phyloP scores from a whole-genome alignment of 1,284 basidiomycete genomes.

The Naganishia sp. region DNA sequence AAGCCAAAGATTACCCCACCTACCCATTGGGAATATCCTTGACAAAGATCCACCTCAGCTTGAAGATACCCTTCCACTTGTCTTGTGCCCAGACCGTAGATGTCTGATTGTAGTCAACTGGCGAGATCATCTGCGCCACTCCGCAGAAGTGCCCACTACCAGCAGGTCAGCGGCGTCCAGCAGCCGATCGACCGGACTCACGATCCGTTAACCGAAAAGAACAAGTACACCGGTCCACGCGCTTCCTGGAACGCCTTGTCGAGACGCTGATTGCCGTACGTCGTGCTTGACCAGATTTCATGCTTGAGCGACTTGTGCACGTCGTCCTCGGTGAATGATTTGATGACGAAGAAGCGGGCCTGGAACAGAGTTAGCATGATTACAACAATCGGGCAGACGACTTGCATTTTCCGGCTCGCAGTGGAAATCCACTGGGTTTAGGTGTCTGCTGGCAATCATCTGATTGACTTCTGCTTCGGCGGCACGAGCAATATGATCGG shows the following conservation, averaged over 20 bases:
- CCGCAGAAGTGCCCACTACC: slow-evolving; percentile 89
- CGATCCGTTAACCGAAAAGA: slow-evolving; percentile 94
- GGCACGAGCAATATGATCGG: slow-evolving; percentile 39
- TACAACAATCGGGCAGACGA: slow-evolving; percentile 31
- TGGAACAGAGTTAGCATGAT: slow-evolving; percentile 42
- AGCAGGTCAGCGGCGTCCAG: not conserved
- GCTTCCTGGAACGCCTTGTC: slow-evolving; percentile 94
- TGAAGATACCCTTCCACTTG: slow-evolving; percentile 98
- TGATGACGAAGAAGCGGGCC: slow-evolving; percentile 94
- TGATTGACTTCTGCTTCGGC: slow-evolving; percentile 68
- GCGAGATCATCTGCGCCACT: slow-evolving; percentile 92
- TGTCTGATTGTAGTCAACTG: slow-evolving; percentile 58
- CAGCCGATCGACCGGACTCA: slow-evolving; percentile 39
- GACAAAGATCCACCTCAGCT: slow-evolving; percentile 92
- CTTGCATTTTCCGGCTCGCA: slow-evolving; percentile 72
- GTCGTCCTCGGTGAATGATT: slow-evolving; percentile 95
- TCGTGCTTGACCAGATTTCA: slow-evolving; percentile 95
- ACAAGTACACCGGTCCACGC: slow-evolving; percentile 87
- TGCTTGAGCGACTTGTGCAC: slow-evolving; percentile 95
- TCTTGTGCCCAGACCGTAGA: slow-evolving; percentile 92
- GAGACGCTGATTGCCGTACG: slow-evolving; percentile 90
- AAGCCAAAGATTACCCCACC: slow-evolving; percentile 57
- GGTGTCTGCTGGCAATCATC: slow-evolving; percentile 80
- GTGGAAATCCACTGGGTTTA: slow-evolving; percentile 85
- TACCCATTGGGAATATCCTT: slow-evolving; percentile 87